These are phyloP conservation scores for Neurospora sp. DNA, from an alignment of 495 filamentous ascomycete species.

Conservation along the genomic window DNA sequence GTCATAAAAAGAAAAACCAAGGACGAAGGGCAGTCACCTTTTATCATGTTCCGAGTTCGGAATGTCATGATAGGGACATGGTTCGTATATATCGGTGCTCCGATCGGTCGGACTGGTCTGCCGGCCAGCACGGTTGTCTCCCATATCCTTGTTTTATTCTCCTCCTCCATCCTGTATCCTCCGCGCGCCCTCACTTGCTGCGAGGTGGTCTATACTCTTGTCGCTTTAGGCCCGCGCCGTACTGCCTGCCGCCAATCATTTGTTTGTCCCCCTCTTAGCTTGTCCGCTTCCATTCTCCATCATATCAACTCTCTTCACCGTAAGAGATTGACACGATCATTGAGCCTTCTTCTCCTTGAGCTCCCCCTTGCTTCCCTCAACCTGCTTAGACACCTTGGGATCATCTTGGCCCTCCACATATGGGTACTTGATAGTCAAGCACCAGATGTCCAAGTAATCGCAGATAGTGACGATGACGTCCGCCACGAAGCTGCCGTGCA, in stretches of 20 bases:
- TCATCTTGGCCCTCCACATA: constrained; percentile 35
- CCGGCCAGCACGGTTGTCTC: neutral
- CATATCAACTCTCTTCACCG: neutral
- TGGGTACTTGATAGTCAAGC: constrained; percentile 86
- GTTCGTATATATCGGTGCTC: neutral
- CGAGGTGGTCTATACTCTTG: neutral
- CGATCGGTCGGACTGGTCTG: neutral
- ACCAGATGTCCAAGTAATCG: constrained; percentile 97
- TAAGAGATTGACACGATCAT: constrained; percentile 1
- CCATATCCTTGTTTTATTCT: neutral
- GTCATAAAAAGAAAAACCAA: neutral
- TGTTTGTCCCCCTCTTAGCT: neutral
- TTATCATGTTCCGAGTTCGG: neutral
- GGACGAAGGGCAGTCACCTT: neutral
- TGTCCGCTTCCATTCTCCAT: neutral
- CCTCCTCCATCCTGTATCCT: neutral
- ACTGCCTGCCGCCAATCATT: neutral
- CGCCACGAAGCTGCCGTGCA: constrained; percentile 92
- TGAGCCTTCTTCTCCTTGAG: constrained; percentile 21
- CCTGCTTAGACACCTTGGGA: constrained; percentile 9
- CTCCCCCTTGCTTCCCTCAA: neutral
- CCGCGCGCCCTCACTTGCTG: neutral
- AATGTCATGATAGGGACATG: neutral
- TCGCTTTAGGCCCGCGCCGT: neutral
- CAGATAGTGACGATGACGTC: constrained; percentile 96